Base-by-base conservation (phyloP, 2,329 filamentous ascomycete species). In the Purpureocillium takamizusanense region DNA sequence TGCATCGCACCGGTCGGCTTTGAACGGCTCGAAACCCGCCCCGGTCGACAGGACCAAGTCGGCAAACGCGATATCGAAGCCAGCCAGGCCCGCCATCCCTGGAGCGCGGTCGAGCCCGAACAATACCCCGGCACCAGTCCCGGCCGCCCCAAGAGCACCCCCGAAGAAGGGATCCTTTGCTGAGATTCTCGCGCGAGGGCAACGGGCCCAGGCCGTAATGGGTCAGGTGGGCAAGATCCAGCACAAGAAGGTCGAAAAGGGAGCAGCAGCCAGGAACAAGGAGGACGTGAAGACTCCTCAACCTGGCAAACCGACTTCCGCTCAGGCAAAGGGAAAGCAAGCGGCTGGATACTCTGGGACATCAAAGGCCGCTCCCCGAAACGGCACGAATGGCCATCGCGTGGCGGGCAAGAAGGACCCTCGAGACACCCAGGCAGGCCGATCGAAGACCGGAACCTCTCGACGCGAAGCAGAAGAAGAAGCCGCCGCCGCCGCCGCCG, bases 101-200 rank as follows among this genome's bases (percentile, higher is more conserved):
- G 38, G 37, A 23, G 41, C 46, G n/a, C 35, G 46, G 13, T 49
- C 45, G 11, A 47, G 49, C 18, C 46, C 53, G 7, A 47, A 54
- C 9, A 42, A 53, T 4, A 47, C 45, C 23, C 46, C 51, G 4
- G 45, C 43, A 49, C 67, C 50, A 57, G 64, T 51, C 49, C 67
- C 62, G 54, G 66, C 57, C 14, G 51, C 56, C 1, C 53, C 64
- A 4, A 63, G 62, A 41, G 56, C 64, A 3, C 61, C 72, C 2
- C 79, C 78, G 2, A 86, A 86, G 59, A 85, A 83, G 52, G 80
- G 82, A 2, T 84, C 81, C 0, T 89, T 78, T 55, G 76, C 79
- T 29, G 83, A 87, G 51, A 82, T 87, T 42, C 70, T 89, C 61
- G 81, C 81, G 39, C 73, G 81, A 47, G 85, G 78, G 25, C 78